Evolutionary conservation across 768 basidiomycete genomes (phyloP).

Genomic region (Termitomyces sp.): DNA sequence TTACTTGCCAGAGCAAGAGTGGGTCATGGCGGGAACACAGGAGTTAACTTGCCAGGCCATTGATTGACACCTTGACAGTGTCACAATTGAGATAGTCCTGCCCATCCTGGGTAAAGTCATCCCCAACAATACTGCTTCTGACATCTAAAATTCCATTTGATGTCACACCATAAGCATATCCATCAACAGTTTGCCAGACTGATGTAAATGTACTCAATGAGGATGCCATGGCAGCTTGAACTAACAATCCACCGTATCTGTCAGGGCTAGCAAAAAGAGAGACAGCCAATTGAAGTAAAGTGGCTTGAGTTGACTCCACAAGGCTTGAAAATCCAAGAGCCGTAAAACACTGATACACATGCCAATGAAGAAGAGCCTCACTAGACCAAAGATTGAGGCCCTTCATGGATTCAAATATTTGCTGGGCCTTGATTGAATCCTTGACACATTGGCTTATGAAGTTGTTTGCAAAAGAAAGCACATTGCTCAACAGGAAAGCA

Average conservation of each 20-base stretch:
- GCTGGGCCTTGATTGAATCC: constrained; percentile 45
- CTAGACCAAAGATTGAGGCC: constrained; percentile 64
- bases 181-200: constrained; percentile 84
- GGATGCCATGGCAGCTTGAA: constrained; percentile 90
- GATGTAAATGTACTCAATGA: constrained; percentile 77
- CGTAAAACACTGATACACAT: constrained; percentile 87
- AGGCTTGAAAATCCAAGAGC: constrained; percentile 74
- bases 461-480: constrained; percentile 83
- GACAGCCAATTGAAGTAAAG: constrained; percentile 75
- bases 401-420: constrained; percentile 23
- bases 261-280: constrained; percentile 84
- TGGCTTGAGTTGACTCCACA: constrained; percentile 76
- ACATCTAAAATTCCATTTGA: constrained; percentile 51
- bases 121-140: constrained; percentile 27
- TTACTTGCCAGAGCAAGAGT: constrained; percentile 58
- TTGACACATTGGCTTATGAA: constrained; percentile 69
- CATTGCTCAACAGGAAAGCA: constrained; percentile 81
- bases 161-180: constrained; percentile 89
- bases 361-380: constrained; percentile 76
- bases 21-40: constrained; percentile 53
- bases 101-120: constrained; percentile 23
- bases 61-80: constrained; percentile 73
- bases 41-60: constrained; percentile 54
- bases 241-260: constrained; percentile 70
- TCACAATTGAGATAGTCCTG: constrained; percentile 67